Conservation (phyloP, 371 early-diverging fungal species). For the Mucor racemosus region DNA sequence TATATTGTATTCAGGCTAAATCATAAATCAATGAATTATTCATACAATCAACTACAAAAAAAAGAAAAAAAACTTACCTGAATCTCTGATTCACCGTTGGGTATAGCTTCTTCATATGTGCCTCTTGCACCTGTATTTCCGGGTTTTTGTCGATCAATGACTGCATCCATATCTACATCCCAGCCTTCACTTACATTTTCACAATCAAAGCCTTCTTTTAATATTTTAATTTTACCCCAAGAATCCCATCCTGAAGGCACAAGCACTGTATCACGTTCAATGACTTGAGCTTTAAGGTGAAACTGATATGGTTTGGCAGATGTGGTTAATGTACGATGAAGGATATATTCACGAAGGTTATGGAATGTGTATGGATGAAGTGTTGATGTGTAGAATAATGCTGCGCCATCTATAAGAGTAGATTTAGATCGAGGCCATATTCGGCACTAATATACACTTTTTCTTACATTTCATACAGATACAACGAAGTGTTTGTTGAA, state of each 20-base stretch:
- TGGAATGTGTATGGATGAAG: constrained; percentile 78
- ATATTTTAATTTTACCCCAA: constrained; percentile 84
- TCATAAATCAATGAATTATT: background rate
- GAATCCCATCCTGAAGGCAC: constrained; percentile 97
- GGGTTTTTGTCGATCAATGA: constrained; percentile 43
- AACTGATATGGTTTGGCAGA: constrained; percentile 59
- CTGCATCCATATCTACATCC: constrained; percentile 57
- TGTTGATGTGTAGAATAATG: constrained; percentile 88
- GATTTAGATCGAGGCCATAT: too few species aligned
- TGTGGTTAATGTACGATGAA: constrained; percentile 73
- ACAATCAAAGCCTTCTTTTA: constrained; percentile 82
- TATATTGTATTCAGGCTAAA: constrained; percentile 40
- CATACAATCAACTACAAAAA: background rate
- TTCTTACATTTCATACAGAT: constrained; percentile 82
- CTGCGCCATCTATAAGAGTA: constrained; percentile 79
- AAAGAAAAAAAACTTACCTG: constrained; percentile 31
- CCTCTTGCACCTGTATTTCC: constrained; percentile 47
- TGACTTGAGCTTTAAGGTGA: constrained; percentile 74
- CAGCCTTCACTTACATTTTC: constrained; percentile 65
- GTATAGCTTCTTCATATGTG: constrained; percentile 49
- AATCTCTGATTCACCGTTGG: constrained; percentile 43
- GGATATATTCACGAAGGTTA: constrained; percentile 80
- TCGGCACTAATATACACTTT: too few species aligned
- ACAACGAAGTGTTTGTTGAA: constrained; percentile 92
- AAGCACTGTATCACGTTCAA: constrained; percentile 87